Base-by-base conservation (phyloP, 495 filamentous ascomycete species). In the Collariella sp. region DNA sequence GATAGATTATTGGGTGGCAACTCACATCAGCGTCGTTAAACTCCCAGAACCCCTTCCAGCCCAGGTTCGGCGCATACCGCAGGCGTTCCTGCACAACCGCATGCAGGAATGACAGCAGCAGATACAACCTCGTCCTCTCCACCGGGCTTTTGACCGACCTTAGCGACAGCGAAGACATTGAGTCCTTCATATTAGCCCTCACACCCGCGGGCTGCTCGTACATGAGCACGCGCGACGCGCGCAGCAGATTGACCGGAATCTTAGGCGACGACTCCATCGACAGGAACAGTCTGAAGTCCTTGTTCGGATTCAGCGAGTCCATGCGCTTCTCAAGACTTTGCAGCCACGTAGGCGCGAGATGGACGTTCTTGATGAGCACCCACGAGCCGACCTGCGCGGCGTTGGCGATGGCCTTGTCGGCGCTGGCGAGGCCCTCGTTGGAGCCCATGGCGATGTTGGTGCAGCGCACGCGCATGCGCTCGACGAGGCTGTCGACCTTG, bases 11-110 rank as follows among this genome's bases (percentile, higher is more conserved):
- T 16, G 39, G n/a, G n/a, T n/a, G n/a, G n/a, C n/a, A n/a, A 81
- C 90, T 85, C 81, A 96, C 91, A 71, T 98, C 93, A 60, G 91
- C 95, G 69, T 99, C 93, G 65, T 99, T 99, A 67, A 99, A 99
- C 73, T 99, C 93, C 93, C 93, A 99, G 79, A 95, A 95, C 52
- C 89, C 88, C 75, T 95, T 95, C 93, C 94, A 97, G 48, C 93
- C 93, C 51, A 99, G 78, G 47, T 80, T 93, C 2, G 93, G 94
- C 18, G 90, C 91, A 64, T 99, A 99, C 54, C 93, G 87, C 57
- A 99, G 76, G 61, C 93, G 77, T 68, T 99, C 93, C 69, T 99
- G 93, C 29, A 99, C 81, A 12, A 99, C 91, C 12, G 94, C 93
- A 62, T 99, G 93, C 55, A 97, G 66, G 80, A 97, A 97, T 6